These are phyloP conservation scores for Gomphus bonarii DNA, from an alignment of 1,284 basidiomycete genomes.

Conservation along the genomic window DNA sequence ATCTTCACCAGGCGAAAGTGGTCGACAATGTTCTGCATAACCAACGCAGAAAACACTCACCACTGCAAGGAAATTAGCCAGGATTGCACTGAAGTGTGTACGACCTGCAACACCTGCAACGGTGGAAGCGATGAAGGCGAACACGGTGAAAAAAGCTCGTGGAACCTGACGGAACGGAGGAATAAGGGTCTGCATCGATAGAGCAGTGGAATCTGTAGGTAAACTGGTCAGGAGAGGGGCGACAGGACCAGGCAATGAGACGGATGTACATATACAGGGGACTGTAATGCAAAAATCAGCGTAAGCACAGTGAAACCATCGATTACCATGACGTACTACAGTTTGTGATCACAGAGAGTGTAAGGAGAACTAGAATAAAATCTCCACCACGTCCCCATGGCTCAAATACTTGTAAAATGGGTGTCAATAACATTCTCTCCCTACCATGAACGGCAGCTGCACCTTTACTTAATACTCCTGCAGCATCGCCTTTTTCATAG, in stretches of 20 bases:
- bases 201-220: conserved; percentile 34
- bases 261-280: conserved; percentile 22
- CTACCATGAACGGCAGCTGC: background rate
- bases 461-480: conserved; percentile 23
- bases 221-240: background rate
- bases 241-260: background rate
- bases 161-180: conserved; percentile 47
- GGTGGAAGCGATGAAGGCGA: conserved; percentile 44
- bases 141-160: conserved; percentile 47
- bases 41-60: conserved; percentile 5
- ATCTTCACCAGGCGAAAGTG: conserved; percentile 25
- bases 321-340: background rate
- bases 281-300: background rate
- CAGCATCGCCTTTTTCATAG: conserved; percentile 37
- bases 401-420: conserved; percentile 27
- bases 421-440: background rate
- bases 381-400: conserved; percentile 43
- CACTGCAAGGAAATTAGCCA: conserved; percentile 20
- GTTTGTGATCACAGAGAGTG: conserved; percentile 33
- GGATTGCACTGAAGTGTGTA: conserved; percentile 47
- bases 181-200: conserved; percentile 45
- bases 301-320: background rate
- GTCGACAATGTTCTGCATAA: conserved; percentile 17
- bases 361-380: conserved; percentile 48
- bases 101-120: conserved; percentile 53